A percentile compares a stretch with the other conserved stretches of the same genome.
Evolutionary conservation across 768 basidiomycete genomes (phyloP).

Genomic region (Suillus subaureus): DNA sequence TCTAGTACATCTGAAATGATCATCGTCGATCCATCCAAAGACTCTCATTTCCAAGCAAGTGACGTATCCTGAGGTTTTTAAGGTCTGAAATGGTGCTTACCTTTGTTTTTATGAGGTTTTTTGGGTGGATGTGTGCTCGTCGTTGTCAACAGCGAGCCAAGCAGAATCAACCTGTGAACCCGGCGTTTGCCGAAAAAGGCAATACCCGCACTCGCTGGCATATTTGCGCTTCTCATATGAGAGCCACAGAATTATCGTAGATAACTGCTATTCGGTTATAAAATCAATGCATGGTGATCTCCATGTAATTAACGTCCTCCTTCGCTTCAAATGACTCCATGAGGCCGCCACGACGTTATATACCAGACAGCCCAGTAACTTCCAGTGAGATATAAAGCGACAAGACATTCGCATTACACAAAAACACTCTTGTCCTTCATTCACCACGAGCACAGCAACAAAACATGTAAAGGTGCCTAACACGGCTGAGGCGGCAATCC

Average conservation of each 20-base stretch:
- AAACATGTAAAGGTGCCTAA: slow-evolving; percentile 29
- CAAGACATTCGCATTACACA: neutral
- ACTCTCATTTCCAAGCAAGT: neutral
- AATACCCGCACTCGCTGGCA: neutral
- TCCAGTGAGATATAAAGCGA: neutral
- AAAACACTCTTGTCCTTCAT: neutral
- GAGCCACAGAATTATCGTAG: neutral
- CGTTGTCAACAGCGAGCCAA: slow-evolving; percentile 35
- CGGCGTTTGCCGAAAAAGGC: slow-evolving; percentile 32
- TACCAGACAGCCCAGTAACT: neutral
- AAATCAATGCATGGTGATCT: neutral
- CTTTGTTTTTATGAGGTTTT: slow-evolving; percentile 21
- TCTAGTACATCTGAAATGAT: slow-evolving; percentile 29
- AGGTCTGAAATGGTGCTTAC: slow-evolving; percentile 15
- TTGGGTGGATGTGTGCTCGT: slow-evolving; percentile 30
- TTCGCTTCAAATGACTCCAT: neutral
- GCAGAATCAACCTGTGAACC: slow-evolving; percentile 14
- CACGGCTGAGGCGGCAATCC: slow-evolving; percentile 28
- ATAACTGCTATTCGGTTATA: neutral
- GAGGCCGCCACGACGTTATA: neutral
- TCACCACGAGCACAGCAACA: slow-evolving; percentile 29
- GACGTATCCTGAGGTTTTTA: neutral
- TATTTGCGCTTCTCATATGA: neutral
- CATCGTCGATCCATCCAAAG: slow-evolving; percentile 32
- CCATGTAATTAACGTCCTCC: neutral